phyloP scores from a whole-genome alignment of 371 early-diverging fungal genomes.

The Mortierella sp. region DNA sequence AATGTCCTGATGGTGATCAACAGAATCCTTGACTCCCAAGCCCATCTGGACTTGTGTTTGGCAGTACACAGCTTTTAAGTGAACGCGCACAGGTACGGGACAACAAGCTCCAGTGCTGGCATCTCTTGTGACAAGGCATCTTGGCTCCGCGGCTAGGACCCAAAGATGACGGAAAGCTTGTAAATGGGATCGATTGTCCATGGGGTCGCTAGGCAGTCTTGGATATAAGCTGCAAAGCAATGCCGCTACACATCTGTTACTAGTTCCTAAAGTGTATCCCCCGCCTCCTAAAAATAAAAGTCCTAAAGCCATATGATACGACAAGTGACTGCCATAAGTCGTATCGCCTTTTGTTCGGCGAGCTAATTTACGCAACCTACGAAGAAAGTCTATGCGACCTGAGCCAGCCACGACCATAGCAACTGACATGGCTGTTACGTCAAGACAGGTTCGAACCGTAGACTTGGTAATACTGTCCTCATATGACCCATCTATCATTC shows the following conservation, averaged over 20 bases:
- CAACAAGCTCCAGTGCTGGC: conserved; percentile 69
- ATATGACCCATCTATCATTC: conserved; percentile 59
- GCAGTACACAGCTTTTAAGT: conserved; percentile 23
- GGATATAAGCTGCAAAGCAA: conserved; percentile 85
- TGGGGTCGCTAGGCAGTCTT: conserved; percentile 72
- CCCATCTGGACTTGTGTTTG: conserved; percentile 15
- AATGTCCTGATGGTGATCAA: neutral
- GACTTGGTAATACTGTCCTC: conserved; percentile 70
- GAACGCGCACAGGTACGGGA: conserved; percentile 65
- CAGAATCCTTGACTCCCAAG: neutral
- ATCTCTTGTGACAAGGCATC: conserved; percentile 83
- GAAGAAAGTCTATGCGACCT: conserved; percentile 74
- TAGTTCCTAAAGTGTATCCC: conserved; percentile 77
- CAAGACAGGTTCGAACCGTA: conserved; percentile 70
- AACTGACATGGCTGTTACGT: conserved; percentile 72
- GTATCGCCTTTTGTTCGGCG: conserved; percentile 61
- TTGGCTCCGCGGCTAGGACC: conserved; percentile 83
- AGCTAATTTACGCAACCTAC: conserved; percentile 68
- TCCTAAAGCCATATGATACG: conserved; percentile 87
- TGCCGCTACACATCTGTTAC: conserved; percentile 76
- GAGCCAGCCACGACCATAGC: conserved; percentile 89
- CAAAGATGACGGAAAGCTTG: conserved; percentile 92
- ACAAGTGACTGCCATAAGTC: conserved; percentile 88
- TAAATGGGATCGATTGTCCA: conserved; percentile 82
- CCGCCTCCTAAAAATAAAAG: conserved; percentile 88